Percentiles rank a stretch among this genome's conserved stretches.
These are phyloP conservation scores for Ostreobium quekettii DNA, from an alignment of 139 green algal species.

Conservation along the genomic window DNA sequence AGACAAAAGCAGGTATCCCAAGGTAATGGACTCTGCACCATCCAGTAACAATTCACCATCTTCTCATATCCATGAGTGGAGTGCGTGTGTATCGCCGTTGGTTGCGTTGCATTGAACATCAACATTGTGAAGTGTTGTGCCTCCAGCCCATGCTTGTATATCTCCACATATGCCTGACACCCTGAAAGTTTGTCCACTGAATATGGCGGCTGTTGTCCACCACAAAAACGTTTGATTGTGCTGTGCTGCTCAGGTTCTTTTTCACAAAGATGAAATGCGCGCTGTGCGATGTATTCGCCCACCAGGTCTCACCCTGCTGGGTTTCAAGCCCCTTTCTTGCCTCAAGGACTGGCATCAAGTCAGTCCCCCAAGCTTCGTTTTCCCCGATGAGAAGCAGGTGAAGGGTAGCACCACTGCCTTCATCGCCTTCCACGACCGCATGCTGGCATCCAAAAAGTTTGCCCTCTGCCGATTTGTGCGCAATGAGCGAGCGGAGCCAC, in stretches of 20 bases:
- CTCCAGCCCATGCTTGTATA: background rate
- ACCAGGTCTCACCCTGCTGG: constrained; percentile 44
- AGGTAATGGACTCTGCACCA: background rate
- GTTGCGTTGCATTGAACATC: background rate
- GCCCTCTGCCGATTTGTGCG: constrained; percentile 38
- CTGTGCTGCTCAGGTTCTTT: background rate
- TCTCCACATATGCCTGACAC: too few species aligned
- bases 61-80: background rate
- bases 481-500: constrained; percentile 15
- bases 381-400: constrained; percentile 45
- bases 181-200: background rate
- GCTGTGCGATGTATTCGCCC: background rate
- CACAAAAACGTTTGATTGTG: background rate
- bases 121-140: background rate
- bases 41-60: background rate
- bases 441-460: constrained; percentile 23
- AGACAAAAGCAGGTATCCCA: background rate
- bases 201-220: background rate
- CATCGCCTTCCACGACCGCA: constrained; percentile 43
- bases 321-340: constrained; percentile 50
- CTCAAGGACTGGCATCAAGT: constrained; percentile 48
- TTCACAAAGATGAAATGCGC: background rate
- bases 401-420: constrained; percentile 41
- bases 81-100: background rate
- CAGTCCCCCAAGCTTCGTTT: constrained; percentile 46